Conservation (phyloP, 306 rosid species). For the Sesbania bispinosa region DNA sequence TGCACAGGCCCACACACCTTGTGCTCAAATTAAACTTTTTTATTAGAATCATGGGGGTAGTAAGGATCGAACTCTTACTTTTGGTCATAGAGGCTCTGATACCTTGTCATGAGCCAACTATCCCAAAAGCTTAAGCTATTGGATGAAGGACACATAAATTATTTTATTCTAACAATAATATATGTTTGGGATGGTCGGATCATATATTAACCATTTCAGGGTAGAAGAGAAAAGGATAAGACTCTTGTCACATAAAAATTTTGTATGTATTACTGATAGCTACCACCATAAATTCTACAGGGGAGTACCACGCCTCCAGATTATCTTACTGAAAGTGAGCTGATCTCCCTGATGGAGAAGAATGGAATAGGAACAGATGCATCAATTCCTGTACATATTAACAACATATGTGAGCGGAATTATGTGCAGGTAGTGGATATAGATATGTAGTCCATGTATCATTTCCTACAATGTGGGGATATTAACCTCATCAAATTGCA, state of each 20-base stretch:
- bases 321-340: slow-evolving; percentile 89
- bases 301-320: slow-evolving; percentile 86
- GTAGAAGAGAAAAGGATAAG: background rate
- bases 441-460: slow-evolving; percentile 2
- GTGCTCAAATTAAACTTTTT: no score
- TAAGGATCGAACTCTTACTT: no score
- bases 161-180: no score
- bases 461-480: slow-evolving; percentile 16
- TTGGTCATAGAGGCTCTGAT: no score
- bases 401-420: slow-evolving; percentile 95
- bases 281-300: slow-evolving; percentile 45
- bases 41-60: no score
- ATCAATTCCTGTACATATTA: slow-evolving; percentile 91
- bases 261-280: slow-evolving; percentile 17
- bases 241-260: background rate
- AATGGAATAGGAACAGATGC: slow-evolving; percentile 97
- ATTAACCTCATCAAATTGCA: slow-evolving; percentile 42
- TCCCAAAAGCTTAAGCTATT: no score
- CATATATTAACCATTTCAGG: slow-evolving; percentile 7
- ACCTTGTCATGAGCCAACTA: no score
- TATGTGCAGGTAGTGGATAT: slow-evolving; percentile 76
- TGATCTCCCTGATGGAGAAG: slow-evolving; percentile 96
- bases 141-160: no score
- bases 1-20: no score
- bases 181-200: slow-evolving; percentile 2